Conservation (phyloP, 305 asterid genomes). For the Petunia hybrid region DNA sequence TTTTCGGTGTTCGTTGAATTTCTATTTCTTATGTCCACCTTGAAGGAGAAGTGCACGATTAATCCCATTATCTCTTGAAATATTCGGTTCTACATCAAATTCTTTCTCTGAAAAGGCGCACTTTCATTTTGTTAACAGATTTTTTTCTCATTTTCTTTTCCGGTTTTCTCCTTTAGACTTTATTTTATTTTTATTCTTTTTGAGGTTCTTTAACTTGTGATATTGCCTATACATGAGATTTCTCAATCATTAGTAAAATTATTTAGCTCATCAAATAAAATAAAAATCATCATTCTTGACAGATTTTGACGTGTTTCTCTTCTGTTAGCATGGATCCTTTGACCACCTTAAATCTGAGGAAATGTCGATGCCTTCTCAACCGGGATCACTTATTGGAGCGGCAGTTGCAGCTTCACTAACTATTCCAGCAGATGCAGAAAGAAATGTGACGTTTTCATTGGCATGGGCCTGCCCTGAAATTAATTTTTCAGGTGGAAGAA, state of each 20-base stretch:
- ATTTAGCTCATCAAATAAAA: neutral
- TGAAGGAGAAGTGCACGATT: slow-evolving; percentile 3
- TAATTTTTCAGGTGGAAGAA: slow-evolving; percentile 76
- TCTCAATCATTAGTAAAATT: neutral
- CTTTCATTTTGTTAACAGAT: neutral
- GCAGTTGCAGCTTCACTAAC: slow-evolving; percentile 90
- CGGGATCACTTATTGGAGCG: slow-evolving; percentile 81
- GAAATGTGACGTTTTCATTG: slow-evolving; percentile 76
- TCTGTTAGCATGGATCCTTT: slow-evolving; percentile 84
- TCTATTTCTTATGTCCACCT: slow-evolving; percentile 2
- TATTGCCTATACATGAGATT: slow-evolving; percentile 9
- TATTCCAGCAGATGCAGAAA: slow-evolving; percentile 68
- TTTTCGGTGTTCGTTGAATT: neutral
- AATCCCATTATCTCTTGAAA: neutral
- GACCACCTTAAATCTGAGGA: slow-evolving; percentile 73
- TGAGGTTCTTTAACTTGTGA: slow-evolving; percentile 19
- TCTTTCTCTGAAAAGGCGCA: no score
- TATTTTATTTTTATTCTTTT: slow-evolving; percentile 17
- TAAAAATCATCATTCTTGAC: slow-evolving; percentile 39
- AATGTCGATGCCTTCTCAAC: slow-evolving; percentile 76
- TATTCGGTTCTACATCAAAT: no score
- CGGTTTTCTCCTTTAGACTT: neutral
- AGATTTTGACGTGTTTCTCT: slow-evolving; percentile 43
- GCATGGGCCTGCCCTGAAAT: slow-evolving; percentile 96
- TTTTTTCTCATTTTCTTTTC: slow-evolving; percentile 17